A percentile compares a stretch with the other conserved stretches of the same genome.
phyloP scores from a whole-genome alignment of 352 stramenopile species.

The Globisporangium recalcitrans region DNA sequence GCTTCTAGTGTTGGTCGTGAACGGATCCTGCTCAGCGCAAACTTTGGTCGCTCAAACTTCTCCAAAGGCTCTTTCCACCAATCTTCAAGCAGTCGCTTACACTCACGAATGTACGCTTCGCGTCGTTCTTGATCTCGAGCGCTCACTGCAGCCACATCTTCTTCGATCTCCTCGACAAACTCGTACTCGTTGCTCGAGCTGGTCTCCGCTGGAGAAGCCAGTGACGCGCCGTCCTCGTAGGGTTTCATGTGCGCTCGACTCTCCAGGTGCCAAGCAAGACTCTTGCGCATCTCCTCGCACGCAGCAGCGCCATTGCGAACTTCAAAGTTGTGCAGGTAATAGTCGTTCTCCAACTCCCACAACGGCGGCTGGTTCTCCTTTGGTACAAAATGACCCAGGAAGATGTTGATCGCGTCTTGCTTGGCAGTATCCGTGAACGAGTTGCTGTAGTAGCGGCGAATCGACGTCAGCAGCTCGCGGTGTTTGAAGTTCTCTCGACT shows the following conservation, averaged over 20 bases:
- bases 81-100: slow-evolving; percentile 64
- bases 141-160: slow-evolving; percentile 14
- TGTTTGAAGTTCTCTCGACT: slow-evolving; percentile 89
- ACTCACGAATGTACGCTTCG: slow-evolving; percentile 75
- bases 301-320: slow-evolving; percentile 63
- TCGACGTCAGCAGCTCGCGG: slow-evolving; percentile 97
- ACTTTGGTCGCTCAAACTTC: slow-evolving; percentile 54
- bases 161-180: slow-evolving; percentile 21
- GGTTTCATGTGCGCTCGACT: slow-evolving; percentile 30
- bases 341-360: slow-evolving; percentile 86
- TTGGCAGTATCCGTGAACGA: slow-evolving; percentile 98
- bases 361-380: slow-evolving; percentile 54
- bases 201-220: slow-evolving; percentile 10
- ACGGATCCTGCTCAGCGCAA: slow-evolving; percentile 11
- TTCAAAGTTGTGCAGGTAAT: slow-evolving; percentile 90
- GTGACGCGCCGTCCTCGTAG: slow-evolving; percentile 9
- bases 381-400: slow-evolving; percentile 92
- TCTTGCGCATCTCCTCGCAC: slow-evolving; percentile 59
- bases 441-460: slow-evolving; percentile 99
- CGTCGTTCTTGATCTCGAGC: slow-evolving; percentile 47
- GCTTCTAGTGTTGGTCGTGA: slow-evolving; percentile 12
- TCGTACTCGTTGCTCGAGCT: slow-evolving; percentile 23
- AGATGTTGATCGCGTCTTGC: slow-evolving; percentile 99
- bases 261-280: slow-evolving; percentile 56
- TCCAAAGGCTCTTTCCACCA: slow-evolving; percentile 87